Evolutionary conservation across 148 eudicot genomes (phyloP).

Genomic region (Persicaria maculosa): DNA sequence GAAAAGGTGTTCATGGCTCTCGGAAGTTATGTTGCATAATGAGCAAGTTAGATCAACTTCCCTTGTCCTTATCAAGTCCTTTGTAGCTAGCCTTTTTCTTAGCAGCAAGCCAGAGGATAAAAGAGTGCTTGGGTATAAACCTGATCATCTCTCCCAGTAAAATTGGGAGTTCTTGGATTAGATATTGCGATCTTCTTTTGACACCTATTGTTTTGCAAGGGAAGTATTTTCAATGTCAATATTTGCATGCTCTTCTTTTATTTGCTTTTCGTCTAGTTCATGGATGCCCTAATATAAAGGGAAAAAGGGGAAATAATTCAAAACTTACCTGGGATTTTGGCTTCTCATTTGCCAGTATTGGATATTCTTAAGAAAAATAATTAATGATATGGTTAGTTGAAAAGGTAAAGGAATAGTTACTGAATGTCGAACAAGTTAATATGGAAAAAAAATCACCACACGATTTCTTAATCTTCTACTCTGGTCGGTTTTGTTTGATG

Average conservation of each 20-base stretch:
- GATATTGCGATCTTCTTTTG: background rate
- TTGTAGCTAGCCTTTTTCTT: too few relatives aligned
- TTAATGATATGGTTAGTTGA: background rate
- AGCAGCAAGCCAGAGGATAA: too few relatives aligned
- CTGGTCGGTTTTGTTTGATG: too few relatives aligned
- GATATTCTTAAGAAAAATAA: background rate
- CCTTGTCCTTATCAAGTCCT: too few relatives aligned
- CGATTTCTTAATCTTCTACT: background rate
- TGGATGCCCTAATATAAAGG: background rate
- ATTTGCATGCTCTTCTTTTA: background rate
- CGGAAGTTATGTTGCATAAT: too few relatives aligned
- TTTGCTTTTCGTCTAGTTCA: background rate
- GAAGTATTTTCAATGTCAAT: background rate
- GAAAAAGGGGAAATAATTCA: background rate
- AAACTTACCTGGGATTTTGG: background rate
- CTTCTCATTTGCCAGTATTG: background rate
- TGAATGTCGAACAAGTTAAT: background rate
- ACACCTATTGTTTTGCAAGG: background rate
- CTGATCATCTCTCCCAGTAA: constrained; percentile 4
- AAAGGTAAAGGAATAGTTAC: background rate
- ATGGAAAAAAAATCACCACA: background rate
- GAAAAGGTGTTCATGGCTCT: too few relatives aligned
- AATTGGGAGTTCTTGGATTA: constrained; percentile 28
- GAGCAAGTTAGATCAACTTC: too few relatives aligned
- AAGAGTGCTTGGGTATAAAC: too few relatives aligned